Evolutionary conservation across 176 grass and related monocot species (phyloP).

Genomic region (Phragmites australis): DNA sequence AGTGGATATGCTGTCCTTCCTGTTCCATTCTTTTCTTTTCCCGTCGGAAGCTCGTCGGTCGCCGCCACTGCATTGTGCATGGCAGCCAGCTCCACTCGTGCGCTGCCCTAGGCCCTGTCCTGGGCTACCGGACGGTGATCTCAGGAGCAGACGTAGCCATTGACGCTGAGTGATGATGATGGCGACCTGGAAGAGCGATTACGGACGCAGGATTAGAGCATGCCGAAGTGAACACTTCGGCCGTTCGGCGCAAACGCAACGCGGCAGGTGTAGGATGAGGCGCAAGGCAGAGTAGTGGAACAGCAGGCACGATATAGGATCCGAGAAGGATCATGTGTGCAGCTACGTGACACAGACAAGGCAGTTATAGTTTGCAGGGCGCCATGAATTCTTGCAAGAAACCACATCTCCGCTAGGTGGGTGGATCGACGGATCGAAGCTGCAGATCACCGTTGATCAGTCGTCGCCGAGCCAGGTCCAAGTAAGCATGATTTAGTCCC

Average conservation of each 20-base stretch:
- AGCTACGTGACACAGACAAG: not conserved
- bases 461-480: not conserved
- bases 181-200: too few species aligned
- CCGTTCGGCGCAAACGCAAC: not conserved
- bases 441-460: not conserved
- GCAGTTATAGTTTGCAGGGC: not conserved
- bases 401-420: not conserved
- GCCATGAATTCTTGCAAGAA: not conserved
- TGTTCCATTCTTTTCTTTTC: not conserved
- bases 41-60: not conserved
- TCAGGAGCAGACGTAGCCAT: too few species aligned
- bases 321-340: not conserved
- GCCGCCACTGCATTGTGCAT: not conserved
- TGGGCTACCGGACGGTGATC: not conserved
- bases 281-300: too few species aligned
- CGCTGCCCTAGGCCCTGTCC: not conserved
- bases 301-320: not conserved
- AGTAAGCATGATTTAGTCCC: conserved; percentile 17
- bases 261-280: not conserved
- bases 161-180: too few species aligned
- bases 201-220: too few species aligned
- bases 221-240: not conserved
- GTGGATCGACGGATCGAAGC: not conserved
- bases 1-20: not conserved
- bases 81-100: not conserved